These are phyloP conservation scores for Buxus sempervirens DNA, from an alignment of 164 flowering plant genomes.

Conservation along the genomic window DNA sequence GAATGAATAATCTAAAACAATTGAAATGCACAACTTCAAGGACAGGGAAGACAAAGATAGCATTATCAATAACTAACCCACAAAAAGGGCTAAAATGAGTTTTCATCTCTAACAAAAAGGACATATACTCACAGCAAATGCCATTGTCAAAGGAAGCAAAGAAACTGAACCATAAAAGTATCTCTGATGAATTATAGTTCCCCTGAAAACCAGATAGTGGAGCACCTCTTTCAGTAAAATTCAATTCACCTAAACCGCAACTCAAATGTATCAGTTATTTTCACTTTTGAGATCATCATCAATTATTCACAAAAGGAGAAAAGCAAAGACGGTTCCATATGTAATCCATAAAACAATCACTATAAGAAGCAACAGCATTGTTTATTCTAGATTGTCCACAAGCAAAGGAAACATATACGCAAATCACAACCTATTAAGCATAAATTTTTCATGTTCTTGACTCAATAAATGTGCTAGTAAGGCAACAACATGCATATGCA, in stretches of 20 bases:
- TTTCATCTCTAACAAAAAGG: background rate
- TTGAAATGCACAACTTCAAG: background rate
- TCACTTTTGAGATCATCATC: constrained; percentile 8
- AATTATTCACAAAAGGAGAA: background rate
- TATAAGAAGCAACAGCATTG: background rate
- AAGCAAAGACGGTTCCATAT: background rate
- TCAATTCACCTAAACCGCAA: constrained; percentile 8
- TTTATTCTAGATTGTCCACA: background rate
- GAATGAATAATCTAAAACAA: background rate
- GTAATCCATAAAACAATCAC: background rate
- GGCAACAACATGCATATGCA: no score
- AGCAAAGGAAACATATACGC: background rate
- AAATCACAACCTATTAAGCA: background rate
- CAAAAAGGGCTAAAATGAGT: background rate
- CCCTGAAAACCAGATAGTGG: constrained; percentile 49
- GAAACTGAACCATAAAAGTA: constrained; percentile 82
- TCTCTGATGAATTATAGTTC: constrained; percentile 66
- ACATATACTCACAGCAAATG: constrained; percentile 50
- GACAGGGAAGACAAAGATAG: background rate
- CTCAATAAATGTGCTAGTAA: background rate
- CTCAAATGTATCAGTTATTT: constrained; percentile 10
- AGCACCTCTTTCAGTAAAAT: constrained; percentile 16
- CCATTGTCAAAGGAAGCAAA: constrained; percentile 75
- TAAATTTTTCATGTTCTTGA: background rate
- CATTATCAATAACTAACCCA: no score